phyloP scores from a whole-genome alignment of 2,329 filamentous ascomycete species.

The Chrysoporthe deuterocubensis region DNA sequence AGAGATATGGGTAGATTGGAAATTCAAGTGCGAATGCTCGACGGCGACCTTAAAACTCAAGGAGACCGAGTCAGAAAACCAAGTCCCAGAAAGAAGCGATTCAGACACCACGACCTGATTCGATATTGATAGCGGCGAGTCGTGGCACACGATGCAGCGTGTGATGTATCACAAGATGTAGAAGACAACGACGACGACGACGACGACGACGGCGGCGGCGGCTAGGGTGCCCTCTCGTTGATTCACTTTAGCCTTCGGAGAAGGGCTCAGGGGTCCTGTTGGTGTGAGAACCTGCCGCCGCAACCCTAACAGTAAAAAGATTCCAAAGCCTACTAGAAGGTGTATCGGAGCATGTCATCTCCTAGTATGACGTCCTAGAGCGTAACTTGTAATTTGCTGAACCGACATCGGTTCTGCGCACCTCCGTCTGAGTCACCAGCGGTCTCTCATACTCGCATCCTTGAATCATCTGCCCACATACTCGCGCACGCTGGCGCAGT shows the following conservation, averaged over 20 bases:
- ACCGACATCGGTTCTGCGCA: slow-evolving; percentile 8
- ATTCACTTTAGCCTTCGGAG: background rate
- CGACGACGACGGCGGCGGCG: no score
- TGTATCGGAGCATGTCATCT: background rate
- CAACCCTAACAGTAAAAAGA: background rate
- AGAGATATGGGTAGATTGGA: background rate
- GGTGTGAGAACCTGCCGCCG: background rate
- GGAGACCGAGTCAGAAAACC: background rate
- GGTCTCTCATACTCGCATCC: background rate
- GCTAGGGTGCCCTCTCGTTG: background rate
- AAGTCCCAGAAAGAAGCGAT: background rate
- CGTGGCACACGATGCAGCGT: slow-evolving; percentile 6
- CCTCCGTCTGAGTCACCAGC: background rate
- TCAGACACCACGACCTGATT: background rate
- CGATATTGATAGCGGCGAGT: slow-evolving; percentile 14
- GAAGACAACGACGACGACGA: background rate
- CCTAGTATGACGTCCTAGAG: background rate
- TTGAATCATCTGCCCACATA: background rate
- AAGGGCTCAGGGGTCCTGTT: background rate
- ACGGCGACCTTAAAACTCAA: background rate
- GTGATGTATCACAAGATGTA: background rate
- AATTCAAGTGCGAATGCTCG: background rate
- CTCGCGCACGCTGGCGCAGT: background rate
- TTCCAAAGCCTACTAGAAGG: background rate
- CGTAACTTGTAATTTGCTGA: background rate